Conservation (phyloP, 768 basidiomycete genomes). For the Tylopilus cervinicoccineus region DNA sequence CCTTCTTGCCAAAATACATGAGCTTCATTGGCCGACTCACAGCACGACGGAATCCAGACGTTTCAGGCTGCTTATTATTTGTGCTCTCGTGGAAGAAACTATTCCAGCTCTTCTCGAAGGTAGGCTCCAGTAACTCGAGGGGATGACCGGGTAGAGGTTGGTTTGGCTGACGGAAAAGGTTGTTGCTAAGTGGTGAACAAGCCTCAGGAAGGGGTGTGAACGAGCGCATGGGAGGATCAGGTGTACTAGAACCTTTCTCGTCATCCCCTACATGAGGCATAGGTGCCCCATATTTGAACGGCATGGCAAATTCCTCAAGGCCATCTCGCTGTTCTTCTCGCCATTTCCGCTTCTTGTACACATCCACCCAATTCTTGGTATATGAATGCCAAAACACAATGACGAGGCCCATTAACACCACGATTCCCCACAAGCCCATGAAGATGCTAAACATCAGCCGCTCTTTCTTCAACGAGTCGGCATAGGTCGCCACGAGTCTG, state of each 20-base stretch:
- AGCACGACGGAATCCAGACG: constrained; percentile 22
- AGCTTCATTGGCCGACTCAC: constrained; percentile 38
- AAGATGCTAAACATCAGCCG: constrained; percentile 81
- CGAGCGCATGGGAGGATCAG: constrained; percentile 34
- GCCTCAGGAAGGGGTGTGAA: constrained; percentile 50
- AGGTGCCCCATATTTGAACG: constrained; percentile 15
- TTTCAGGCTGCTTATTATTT: constrained; percentile 18
- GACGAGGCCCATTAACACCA: constrained; percentile 73
- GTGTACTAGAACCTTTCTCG: constrained; percentile 20
- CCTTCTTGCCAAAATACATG: constrained; percentile 43
- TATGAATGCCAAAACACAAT: constrained; percentile 74
- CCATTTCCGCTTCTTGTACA: constrained; percentile 47
- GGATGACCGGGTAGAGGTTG: constrained; percentile 26
- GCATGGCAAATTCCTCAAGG: constrained; percentile 40
- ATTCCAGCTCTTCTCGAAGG: constrained; percentile 41
- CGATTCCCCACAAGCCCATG: constrained; percentile 77
- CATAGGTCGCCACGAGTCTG: constrained; percentile 69
- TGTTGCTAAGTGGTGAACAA: constrained; percentile 29
- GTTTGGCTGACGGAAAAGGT: constrained; percentile 37
- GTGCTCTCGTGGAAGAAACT: constrained; percentile 38
- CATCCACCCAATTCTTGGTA: constrained; percentile 45
- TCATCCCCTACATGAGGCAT: constrained; percentile 19
- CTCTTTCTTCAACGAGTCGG: constrained; percentile 70
- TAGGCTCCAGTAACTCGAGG: constrained; percentile 26
- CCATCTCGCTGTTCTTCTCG: constrained; percentile 47